Evolutionary conservation across 2,329 filamentous ascomycete species (phyloP), one percentile per base, ranked within the genome.

Genomic region (Colletotrichum lupini): DNA sequence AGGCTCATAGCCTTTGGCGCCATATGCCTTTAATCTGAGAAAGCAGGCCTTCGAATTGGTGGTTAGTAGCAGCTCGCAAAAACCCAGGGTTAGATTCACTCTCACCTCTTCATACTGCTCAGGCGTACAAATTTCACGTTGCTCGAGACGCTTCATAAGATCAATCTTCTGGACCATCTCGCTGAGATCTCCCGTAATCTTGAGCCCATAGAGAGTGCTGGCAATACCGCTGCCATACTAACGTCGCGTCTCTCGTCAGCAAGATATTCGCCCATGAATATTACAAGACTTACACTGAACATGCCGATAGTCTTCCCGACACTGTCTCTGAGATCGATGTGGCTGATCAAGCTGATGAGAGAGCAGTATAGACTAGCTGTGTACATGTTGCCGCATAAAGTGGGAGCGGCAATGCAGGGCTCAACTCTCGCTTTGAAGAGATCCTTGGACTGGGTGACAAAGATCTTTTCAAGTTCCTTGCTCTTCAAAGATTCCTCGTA

Each of bases 351-450:
- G 74, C 85, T 85, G 75, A 86, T 85, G 26, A 91, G 82, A 69
- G 88, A 88, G 70, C 85, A 86, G 78, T 90, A 91, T 68, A 91
- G 88, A 79, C 91, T 92, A 74, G 80, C 85, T 75, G 84, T 86
- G 82, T 87, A 87, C 85, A 87, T 86, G 84, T 87, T 87, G 74
- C 85, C 19, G 19, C 19, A 49, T 19, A 49, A 22, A n/a, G 37
- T 67, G 28, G 56, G 56, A 1, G 56, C 65, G 2, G 56, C 65
- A 12, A 67, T 67, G 5, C 56, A 67, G n/a, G 65, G 65, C n/a
- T 67, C 56, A 22, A 42, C 56, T 26, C 65, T 37, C 24, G 37
- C 28, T 42, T 28, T 59, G 9, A 67, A 67, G 7, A 9, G 37
- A 7, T 61, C 37, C 65, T 60, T 61, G 6, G 56, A 67, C 3